phyloP scores from a whole-genome alignment of 176 grass and related monocot species.

The Metroxylon sagu region DNA sequence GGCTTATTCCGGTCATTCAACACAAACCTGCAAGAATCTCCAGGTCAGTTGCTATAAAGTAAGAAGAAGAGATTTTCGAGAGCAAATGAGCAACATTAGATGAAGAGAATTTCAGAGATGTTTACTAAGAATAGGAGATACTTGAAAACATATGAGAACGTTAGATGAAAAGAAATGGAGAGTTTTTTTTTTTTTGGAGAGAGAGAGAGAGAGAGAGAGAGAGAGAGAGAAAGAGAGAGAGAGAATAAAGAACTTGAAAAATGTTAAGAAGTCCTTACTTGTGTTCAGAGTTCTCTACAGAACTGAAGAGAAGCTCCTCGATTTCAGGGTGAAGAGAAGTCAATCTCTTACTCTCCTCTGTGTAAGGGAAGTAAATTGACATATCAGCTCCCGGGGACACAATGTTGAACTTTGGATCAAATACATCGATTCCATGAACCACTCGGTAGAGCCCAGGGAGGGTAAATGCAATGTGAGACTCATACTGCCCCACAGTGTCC shows the following conservation, averaged over 20 bases:
- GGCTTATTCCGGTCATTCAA: constrained; percentile 84
- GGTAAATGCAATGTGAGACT: constrained; percentile 88
- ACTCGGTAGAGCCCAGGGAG: constrained; percentile 92
- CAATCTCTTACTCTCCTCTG: constrained; percentile 71
- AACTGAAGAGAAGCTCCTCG: constrained; percentile 80
- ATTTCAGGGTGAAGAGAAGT: constrained; percentile 81
- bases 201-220: no score
- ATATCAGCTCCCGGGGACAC: constrained; percentile 98
- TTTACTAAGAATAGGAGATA: no score
- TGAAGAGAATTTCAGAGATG: no score
- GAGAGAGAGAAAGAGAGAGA: no score
- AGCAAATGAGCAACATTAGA: no score
- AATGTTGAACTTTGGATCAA: constrained; percentile 98
- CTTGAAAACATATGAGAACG: no score
- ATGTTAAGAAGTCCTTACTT: constrained; percentile 26
- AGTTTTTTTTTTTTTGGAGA: no score
- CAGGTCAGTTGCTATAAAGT: no score
- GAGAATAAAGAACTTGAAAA: no score
- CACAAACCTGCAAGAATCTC: constrained; percentile 40
- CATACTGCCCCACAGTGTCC: constrained; percentile 88
- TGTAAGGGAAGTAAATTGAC: constrained; percentile 80
- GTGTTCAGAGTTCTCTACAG: constrained; percentile 73
- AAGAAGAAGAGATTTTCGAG: no score
- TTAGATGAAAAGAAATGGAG: no score
- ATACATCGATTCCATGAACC: constrained; percentile 91